Conservation (phyloP, 495 filamentous ascomycete species). For the Sporormia fimetaria region DNA sequence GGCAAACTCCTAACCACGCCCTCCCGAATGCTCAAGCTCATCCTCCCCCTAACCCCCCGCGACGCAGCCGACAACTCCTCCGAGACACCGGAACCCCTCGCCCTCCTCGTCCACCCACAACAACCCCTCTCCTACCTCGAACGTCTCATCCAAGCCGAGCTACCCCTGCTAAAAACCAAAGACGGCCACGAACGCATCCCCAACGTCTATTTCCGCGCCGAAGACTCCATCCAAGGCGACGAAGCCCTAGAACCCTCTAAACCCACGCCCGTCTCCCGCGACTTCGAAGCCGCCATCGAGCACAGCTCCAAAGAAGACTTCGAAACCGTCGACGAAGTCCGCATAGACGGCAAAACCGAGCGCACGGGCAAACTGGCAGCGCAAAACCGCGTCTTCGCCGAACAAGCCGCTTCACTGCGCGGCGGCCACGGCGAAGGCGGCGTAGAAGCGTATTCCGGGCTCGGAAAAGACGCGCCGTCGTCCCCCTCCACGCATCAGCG, state of each 20-base stretch:
- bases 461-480: constrained; percentile 42
- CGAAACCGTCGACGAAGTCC: constrained; percentile 35
- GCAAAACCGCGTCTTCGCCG: constrained; percentile 22
- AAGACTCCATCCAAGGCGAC: constrained; percentile 55
- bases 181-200: constrained; percentile 51
- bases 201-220: constrained; percentile 66
- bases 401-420: constrained; percentile 18
- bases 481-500: constrained; percentile 25
- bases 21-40: constrained; percentile 76
- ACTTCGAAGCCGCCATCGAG: constrained; percentile 18
- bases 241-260: constrained; percentile 34
- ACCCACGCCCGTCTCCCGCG: constrained; percentile 26
- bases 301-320: constrained; percentile 32
- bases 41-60: constrained; percentile 61
- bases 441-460: constrained; percentile 50
- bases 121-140: constrained; percentile 90
- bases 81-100: constrained; percentile 68
- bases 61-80: constrained; percentile 47
- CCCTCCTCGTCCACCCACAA: constrained; percentile 80
- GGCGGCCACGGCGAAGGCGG: constrained; percentile 40
- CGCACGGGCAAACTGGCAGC: no score
- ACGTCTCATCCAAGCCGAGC: constrained; percentile 77
- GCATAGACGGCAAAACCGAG: constrained; percentile 44
- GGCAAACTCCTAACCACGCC: constrained; percentile 87
- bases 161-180: constrained; percentile 53